Conservation (phyloP, 2,329 filamentous ascomycete genomes). For the Claviceps lovelessii region DNA sequence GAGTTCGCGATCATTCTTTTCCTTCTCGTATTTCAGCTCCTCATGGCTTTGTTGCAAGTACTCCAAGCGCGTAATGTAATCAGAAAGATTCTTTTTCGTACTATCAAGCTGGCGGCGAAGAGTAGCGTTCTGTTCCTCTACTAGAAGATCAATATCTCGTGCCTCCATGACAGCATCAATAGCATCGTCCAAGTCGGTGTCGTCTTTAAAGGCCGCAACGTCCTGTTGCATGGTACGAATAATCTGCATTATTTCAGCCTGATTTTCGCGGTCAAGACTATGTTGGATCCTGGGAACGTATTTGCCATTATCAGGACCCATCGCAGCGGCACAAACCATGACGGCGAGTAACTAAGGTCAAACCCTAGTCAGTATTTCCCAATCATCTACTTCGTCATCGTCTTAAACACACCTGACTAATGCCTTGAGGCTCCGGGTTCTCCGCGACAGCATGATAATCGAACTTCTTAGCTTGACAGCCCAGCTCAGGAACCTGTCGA, state of each 20-base stretch:
- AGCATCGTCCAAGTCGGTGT: conserved; percentile 25
- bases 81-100: conserved; percentile 41
- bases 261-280: conserved; percentile 26
- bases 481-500: conserved; percentile 35
- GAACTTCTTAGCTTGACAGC: conserved; percentile 35
- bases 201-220: conserved; percentile 20
- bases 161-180: conserved; percentile 27
- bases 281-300: conserved; percentile 35
- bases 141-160: conserved; percentile 40
- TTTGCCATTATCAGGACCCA: conserved; percentile 39
- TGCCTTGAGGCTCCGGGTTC: conserved; percentile 38
- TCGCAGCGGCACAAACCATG: conserved; percentile 45
- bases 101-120: conserved; percentile 37
- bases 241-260: conserved; percentile 31
- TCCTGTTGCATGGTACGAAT: conserved; percentile 28
- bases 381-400: conserved; percentile 10
- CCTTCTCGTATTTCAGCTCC: conserved; percentile 48
- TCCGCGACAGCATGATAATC: conserved; percentile 45
- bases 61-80: conserved; percentile 45
- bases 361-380: background rate
- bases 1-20: conserved; percentile 40
- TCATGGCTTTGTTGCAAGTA: conserved; percentile 49
- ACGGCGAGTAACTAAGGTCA: conserved; percentile 43
- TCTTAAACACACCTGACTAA: conserved; percentile 31
- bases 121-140: conserved; percentile 40